Base-by-base conservation (phyloP, 176 grass and related monocot genomes). In the Oryza glumipatula region DNA sequence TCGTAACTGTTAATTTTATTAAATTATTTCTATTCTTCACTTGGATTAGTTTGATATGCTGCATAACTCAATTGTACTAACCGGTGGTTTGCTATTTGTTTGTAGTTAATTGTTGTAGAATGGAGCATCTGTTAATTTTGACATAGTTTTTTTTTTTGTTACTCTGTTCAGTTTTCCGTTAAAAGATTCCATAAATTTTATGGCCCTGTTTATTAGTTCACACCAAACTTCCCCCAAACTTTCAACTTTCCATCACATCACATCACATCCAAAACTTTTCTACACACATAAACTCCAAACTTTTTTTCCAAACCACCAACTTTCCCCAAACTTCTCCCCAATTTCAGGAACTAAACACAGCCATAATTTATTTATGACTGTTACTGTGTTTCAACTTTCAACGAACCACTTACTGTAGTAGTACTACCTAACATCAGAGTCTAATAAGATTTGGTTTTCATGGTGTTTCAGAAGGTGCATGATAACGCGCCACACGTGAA, bases 401-500 rank as follows among this genome's bases (percentile, higher is more conserved):
- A 8, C 36, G 65, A 69, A 80, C 65, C n/a, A 69, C 3, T 68
- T 56, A 56, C 52, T 56, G 5, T 19, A 17, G 4, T 33, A 21
- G 4, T 11, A 66, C 11, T 11, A 66, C 15, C 44, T 39, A 15
- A 73, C 43, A 66, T 67, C 21, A 7, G 21, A 19, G 6, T 61
- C 17, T 76, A 9, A 3, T 66, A 86, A 13, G 21, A 48, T 86
- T 83, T 88, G 61, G 48, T 76, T 81, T 83, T 74, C 41, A 78
- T 33, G 75, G 71, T 80, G 81, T 80, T 83, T 86, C 65, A 84
- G 80, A 81, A 70, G 71, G 60, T 87, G 81, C 39, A 65, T 72
- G 19, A 19, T 65, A 82, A 7, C 82, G 14, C 38, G 86, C 69
- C 60, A 77, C 79, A 86, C 21, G 30, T 65, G 70, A 84, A 76